A percentile compares a stretch with the other conserved stretches of the same genome.
Conservation (phyloP, 768 basidiomycete species). For the Tulasnella sp. region DNA sequence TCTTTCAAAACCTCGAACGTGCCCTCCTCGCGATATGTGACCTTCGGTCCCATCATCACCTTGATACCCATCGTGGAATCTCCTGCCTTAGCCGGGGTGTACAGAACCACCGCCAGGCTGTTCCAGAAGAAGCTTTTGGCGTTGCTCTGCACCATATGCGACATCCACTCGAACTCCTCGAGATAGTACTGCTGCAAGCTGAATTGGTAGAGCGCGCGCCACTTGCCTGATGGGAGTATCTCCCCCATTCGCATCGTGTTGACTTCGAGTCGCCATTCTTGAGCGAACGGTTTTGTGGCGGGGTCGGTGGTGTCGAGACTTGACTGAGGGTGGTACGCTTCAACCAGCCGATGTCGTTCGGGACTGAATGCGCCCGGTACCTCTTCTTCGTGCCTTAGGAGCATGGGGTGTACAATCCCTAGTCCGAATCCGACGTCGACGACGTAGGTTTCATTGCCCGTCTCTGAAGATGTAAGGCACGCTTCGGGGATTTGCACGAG, state of each 20-base stretch:
- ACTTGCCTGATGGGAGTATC: neutral
- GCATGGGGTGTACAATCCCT: neutral
- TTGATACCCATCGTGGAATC: neutral
- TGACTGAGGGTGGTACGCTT: neutral
- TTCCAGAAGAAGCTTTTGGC: neutral
- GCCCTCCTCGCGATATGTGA: neutral
- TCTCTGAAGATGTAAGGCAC: neutral
- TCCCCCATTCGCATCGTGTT: neutral
- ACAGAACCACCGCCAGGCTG: neutral
- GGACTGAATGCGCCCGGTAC: neutral
- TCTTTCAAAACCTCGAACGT: neutral
- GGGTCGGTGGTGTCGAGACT: neutral
- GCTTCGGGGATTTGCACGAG: constrained; percentile 3
- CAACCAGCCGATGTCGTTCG: neutral
- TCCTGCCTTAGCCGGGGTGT: neutral
- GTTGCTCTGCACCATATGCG: neutral
- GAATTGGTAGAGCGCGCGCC: constrained; percentile 2
- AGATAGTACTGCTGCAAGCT: neutral
- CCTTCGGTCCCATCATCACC: neutral
- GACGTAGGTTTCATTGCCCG: neutral
- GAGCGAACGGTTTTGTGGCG: neutral
- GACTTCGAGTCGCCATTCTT: constrained; percentile 3
- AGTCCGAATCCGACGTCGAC: constrained; percentile 7
- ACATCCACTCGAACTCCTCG: neutral
- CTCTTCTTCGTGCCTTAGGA: neutral